phyloP scores from a whole-genome alignment of 306 rosid genomes.

The Dalbergia cochinchinensis region DNA sequence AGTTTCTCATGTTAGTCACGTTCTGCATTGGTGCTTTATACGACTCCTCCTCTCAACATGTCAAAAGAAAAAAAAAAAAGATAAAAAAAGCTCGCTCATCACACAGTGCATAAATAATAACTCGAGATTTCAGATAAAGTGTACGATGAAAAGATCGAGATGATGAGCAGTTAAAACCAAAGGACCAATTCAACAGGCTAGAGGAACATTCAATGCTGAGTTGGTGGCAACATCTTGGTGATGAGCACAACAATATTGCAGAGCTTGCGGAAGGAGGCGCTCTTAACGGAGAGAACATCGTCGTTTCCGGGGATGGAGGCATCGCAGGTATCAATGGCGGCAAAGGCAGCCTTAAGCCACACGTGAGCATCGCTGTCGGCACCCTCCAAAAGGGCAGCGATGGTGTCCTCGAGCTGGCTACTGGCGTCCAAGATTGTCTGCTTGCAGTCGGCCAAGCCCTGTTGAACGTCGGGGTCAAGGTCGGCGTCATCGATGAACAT shows the following conservation, averaged over 20 bases:
- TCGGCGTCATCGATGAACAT: not conserved
- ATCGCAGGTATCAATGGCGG: conserved; percentile 46
- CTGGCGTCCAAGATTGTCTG: conserved; percentile 41
- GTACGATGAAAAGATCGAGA: no score
- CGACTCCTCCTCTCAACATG: not conserved
- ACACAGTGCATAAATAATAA: no score
- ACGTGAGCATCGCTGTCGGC: not conserved
- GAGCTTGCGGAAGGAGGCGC: conserved; percentile 18
- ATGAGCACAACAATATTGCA: conserved; percentile 43
- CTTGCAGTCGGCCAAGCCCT: conserved; percentile 51
- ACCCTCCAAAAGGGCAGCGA: conserved; percentile 31
- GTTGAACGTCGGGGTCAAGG: conserved; percentile 28
- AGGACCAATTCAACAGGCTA: no score
- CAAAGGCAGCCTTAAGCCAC: conserved; percentile 53
- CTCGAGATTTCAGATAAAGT: no score
- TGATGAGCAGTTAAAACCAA: no score
- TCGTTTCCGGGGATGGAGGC: conserved; percentile 39
- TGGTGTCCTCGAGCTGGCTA: conserved; percentile 42
- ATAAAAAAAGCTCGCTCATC: no score
- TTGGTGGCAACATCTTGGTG: conserved; percentile 2
- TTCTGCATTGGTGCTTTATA: no score
- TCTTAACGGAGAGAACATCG: conserved; percentile 9
- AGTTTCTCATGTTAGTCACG: no score
- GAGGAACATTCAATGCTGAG: no score
- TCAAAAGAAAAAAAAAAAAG: not conserved